Evolutionary conservation across 2,329 filamentous ascomycete genomes (phyloP), one percentile per base, ranked within the genome.

Genomic region (Calcarisporium arbuscula): DNA sequence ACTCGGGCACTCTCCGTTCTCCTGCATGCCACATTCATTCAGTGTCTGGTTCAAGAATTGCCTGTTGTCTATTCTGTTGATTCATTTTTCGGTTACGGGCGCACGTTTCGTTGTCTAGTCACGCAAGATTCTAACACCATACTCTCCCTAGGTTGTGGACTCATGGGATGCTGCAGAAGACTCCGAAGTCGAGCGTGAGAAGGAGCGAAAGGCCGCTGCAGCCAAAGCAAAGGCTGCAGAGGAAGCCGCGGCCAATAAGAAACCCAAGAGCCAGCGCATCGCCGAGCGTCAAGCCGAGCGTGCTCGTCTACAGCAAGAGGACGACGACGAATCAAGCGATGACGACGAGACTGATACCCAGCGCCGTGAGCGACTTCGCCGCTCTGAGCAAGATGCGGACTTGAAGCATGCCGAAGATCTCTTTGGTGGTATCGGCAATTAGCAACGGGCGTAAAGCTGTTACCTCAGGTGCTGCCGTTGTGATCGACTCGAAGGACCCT

Each of bases 81-180:
- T n/a, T n/a, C n/a, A n/a, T n/a, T n/a, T n/a, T n/a, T n/a, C n/a
- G n/a, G n/a, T n/a, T n/a, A n/a, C n/a, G n/a, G n/a, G n/a, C 12
- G 5, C 23, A 26, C 23, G 12, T 25, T 11, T 10, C 28, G 7
- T 29, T 18, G 4, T 10, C 31, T 32, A 22, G 30, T 19, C 12
- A n/a, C n/a, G n/a, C n/a, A n/a, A n/a, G n/a, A n/a, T n/a, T n/a
- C n/a, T n/a, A n/a, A n/a, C n/a, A n/a, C n/a, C n/a, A n/a, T n/a
- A n/a, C n/a, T n/a, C 23, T 17, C n/a, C 36, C 36, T 45, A 95
- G 82, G 86, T 96, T 38, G 77, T 95, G 54, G 92, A 98, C 41
- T 90, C 86, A 21, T 98, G 92, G 92, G 89, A 96, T 54, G 90
- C 86, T 39, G 89, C 85, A 49, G 92, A 96, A 56, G 92, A 98